A percentile compares a stretch with the other conserved stretches of the same genome.
Evolutionary conservation across 2,329 filamentous ascomycete species (phyloP).

Genomic region (Hypomyces rosellus): DNA sequence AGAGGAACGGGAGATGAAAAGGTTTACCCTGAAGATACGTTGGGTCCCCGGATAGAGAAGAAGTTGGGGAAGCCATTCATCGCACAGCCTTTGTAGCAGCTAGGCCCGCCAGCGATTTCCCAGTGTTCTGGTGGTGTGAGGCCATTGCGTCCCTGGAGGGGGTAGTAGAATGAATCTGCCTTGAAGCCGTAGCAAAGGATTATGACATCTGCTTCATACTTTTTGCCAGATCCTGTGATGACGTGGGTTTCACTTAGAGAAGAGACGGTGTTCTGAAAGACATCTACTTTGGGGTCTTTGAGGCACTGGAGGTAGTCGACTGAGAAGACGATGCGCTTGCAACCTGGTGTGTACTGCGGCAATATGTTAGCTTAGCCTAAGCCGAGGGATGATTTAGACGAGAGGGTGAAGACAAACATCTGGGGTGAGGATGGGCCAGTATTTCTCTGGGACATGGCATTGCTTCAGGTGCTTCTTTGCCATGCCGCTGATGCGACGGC

Average conservation of each 20-base stretch:
- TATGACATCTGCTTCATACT: neutral
- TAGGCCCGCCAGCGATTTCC: neutral
- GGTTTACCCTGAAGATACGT: slow-evolving; percentile 13
- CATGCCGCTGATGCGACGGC: neutral
- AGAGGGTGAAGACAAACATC: neutral
- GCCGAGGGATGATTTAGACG: too few species aligned
- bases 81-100: neutral
- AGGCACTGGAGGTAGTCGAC: neutral
- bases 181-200: neutral
- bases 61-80: neutral
- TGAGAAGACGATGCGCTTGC: neutral
- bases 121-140: neutral
- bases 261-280: neutral
- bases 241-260: neutral
- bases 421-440: neutral
- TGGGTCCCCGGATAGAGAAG: neutral
- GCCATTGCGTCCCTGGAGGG: neutral
- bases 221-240: neutral
- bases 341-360: neutral
- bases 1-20: neutral
- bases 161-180: neutral
- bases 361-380: neutral
- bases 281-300: neutral
- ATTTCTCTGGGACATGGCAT: neutral
- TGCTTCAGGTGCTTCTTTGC: neutral